Conservation (phyloP, 176 grass and related monocot genomes). For the Oryza meyeriana region DNA sequence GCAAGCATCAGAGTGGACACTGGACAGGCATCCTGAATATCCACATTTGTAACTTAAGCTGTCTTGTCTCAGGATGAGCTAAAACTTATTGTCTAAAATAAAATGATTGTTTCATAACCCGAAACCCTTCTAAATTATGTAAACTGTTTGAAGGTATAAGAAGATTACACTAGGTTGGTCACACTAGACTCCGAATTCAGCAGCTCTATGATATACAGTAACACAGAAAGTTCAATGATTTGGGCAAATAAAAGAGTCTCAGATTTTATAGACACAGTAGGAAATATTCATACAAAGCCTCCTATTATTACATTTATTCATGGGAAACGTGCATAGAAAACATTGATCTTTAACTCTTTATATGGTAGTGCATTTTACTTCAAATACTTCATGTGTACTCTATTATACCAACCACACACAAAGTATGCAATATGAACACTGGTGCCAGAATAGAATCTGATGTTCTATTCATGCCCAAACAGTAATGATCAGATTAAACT, state of each 20-base stretch:
- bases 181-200: not conserved
- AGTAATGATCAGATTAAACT: slow-evolving; percentile 15
- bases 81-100: slow-evolving; percentile 7
- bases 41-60: not conserved
- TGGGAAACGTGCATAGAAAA: not conserved
- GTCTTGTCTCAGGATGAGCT: slow-evolving; percentile 5
- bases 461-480: not conserved
- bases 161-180: not conserved
- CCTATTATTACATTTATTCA: not conserved
- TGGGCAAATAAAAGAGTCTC: not conserved
- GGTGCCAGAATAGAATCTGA: not conserved
- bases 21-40: not conserved
- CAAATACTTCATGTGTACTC: not conserved
- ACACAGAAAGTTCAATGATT: not conserved
- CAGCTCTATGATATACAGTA: not conserved
- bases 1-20: slow-evolving; percentile 10
- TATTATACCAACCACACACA: not conserved
- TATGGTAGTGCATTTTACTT: not conserved
- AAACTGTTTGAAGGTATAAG: not conserved
- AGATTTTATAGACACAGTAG: not conserved
- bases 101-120: slow-evolving; percentile 15
- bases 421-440: slow-evolving; percentile 10
- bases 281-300: not conserved
- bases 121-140: not conserved
- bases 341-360: not conserved